Evolutionary conservation across 768 basidiomycete genomes (phyloP).

Genomic region (Pluteus cervinus): DNA sequence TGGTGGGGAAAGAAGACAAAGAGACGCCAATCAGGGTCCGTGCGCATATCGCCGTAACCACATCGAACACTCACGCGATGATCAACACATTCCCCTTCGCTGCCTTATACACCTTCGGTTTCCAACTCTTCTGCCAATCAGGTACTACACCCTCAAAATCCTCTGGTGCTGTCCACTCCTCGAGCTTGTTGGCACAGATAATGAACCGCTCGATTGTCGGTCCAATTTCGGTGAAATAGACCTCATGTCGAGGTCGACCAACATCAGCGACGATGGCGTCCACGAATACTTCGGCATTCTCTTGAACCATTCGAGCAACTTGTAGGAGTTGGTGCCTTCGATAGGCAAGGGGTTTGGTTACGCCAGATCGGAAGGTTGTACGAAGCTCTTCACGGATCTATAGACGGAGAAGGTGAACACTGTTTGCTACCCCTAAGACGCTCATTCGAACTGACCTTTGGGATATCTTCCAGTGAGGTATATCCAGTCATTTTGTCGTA

Average conservation of each 20-base stretch:
- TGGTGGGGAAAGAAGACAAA: neutral
- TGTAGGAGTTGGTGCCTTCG: constrained; percentile 61
- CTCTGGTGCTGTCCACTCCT: constrained; percentile 50
- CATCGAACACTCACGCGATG: constrained; percentile 44
- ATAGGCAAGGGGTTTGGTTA: constrained; percentile 48
- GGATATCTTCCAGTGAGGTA: no score
- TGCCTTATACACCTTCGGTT: constrained; percentile 43
- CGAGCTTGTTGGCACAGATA: constrained; percentile 41
- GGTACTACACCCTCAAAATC: constrained; percentile 27
- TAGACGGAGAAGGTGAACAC: no score
- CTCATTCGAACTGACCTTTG: no score
- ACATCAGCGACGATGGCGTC: constrained; percentile 45
- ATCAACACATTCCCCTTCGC: constrained; percentile 60
- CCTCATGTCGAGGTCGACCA: constrained; percentile 38
- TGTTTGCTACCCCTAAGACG: no score
- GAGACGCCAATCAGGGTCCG: neutral
- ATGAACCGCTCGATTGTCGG: constrained; percentile 34
- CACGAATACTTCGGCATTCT: constrained; percentile 50
- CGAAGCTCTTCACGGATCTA: constrained; percentile 31
- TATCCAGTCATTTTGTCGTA: no score
- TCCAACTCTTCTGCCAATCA: constrained; percentile 45
- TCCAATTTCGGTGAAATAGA: constrained; percentile 38
- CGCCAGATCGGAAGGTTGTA: constrained; percentile 43
- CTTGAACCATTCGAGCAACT: constrained; percentile 54
- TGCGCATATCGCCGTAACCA: constrained; percentile 5